Percentiles rank a stretch among this genome's conserved stretches.
Evolutionary conservation across 129 eudicot species (phyloP).

Genomic region (Tagetes erecta): DNA sequence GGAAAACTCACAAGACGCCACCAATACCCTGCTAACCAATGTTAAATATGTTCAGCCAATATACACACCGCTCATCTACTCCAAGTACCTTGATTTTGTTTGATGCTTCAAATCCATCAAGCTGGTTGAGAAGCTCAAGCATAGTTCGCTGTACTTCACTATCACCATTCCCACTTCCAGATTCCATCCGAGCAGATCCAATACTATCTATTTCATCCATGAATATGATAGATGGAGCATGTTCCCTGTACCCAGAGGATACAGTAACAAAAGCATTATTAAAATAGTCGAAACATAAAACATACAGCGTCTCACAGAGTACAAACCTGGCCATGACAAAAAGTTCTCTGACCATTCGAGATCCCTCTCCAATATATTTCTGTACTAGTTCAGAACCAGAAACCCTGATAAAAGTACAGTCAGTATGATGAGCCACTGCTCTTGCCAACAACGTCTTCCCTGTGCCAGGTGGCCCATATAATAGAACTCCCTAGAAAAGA

Average conservation of each 20-base stretch:
- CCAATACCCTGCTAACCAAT: background rate
- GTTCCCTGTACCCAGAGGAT: slow-evolving; percentile 29
- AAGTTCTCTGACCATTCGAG: slow-evolving; percentile 95
- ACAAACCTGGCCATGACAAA: slow-evolving; percentile 96
- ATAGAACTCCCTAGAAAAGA: slow-evolving; percentile 65
- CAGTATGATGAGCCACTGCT: slow-evolving; percentile 88
- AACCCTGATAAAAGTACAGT: slow-evolving; percentile 77
- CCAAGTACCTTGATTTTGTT: slow-evolving; percentile 42
- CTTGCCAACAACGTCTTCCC: slow-evolving; percentile 83
- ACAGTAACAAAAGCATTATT: background rate
- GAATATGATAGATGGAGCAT: slow-evolving; percentile 49
- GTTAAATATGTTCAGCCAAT: background rate
- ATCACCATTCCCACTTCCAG: slow-evolving; percentile 48
- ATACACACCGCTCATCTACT: background rate
- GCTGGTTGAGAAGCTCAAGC: slow-evolving; percentile 52
- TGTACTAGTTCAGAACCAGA: slow-evolving; percentile 95
- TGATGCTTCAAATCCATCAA: slow-evolving; percentile 50
- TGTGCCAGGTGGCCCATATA: slow-evolving; percentile 92
- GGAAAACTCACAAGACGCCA: too few species aligned
- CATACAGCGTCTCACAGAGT: background rate
- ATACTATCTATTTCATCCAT: slow-evolving; percentile 51
- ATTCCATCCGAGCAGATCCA: slow-evolving; percentile 45
- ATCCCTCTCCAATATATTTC: slow-evolving; percentile 94
- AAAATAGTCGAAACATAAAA: background rate
- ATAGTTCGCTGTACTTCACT: slow-evolving; percentile 49